phyloP scores from a whole-genome alignment of 495 filamentous ascomycete species.

The Aspergillus conjunctus region DNA sequence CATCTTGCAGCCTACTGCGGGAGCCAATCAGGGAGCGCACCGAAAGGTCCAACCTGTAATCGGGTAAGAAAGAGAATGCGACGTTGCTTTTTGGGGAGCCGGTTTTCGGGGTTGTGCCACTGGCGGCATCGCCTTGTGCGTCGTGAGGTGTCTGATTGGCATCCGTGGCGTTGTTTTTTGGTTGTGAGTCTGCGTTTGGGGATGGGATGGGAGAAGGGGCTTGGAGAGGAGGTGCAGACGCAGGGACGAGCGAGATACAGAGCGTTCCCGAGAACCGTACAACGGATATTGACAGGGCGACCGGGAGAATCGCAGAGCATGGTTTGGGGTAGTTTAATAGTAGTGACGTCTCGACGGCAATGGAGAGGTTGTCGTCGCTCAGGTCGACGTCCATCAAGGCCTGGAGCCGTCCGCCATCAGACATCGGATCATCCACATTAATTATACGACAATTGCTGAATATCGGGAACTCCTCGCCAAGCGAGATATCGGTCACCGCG shows the following conservation, averaged over 20 bases:
- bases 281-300: slow-evolving; percentile 86
- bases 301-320: slow-evolving; percentile 84
- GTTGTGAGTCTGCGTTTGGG: slow-evolving; percentile 23
- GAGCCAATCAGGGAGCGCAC: slow-evolving; percentile 92
- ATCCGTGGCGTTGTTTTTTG: slow-evolving; percentile 21
- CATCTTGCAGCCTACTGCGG: slow-evolving; percentile 86
- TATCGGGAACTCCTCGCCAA: slow-evolving; percentile 97
- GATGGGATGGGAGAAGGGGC: slow-evolving; percentile 40
- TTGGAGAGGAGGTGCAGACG: slow-evolving; percentile 45
- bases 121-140: slow-evolving; percentile 6
- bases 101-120: slow-evolving; percentile 31
- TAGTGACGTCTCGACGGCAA: slow-evolving; percentile 91
- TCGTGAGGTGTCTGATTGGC: slow-evolving; percentile 15
- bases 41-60: slow-evolving; percentile 91
- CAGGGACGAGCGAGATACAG: slow-evolving; percentile 86
- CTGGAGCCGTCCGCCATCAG: slow-evolving; percentile 70
- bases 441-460: slow-evolving; percentile 98
- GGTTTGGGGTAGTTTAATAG: slow-evolving; percentile 92
- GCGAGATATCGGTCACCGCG: slow-evolving; percentile 83
- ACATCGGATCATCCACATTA: slow-evolving; percentile 53
- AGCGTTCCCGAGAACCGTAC: slow-evolving; percentile 93
- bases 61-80: slow-evolving; percentile 91
- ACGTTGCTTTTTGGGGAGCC: slow-evolving; percentile 71
- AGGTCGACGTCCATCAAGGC: slow-evolving; percentile 96
- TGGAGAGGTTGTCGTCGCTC: slow-evolving; percentile 85